Percentiles rank a stretch among this genome's conserved stretches.
Conservation (phyloP, 148 eudicot genomes). For the Camellia japonica region DNA sequence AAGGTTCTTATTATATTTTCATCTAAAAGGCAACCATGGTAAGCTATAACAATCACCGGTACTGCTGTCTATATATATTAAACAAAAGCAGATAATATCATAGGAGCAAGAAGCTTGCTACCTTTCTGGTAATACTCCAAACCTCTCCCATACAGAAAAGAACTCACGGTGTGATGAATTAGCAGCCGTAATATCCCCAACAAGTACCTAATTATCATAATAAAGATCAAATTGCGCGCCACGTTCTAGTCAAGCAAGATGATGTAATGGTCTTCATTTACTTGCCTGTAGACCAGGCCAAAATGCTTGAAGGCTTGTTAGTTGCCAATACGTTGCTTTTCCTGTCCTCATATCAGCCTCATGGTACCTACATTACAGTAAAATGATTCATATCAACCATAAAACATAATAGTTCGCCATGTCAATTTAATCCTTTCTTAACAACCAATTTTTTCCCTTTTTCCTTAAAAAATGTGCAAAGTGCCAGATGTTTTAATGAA, state of each 20-base stretch:
- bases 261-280: conserved; percentile 8
- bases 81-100: neutral
- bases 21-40: neutral
- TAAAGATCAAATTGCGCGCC: conserved; percentile 11
- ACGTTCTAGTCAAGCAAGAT: neutral
- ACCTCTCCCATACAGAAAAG: conserved; percentile 79
- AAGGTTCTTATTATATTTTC: conserved; percentile 7
- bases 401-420: neutral
- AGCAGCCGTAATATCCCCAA: conserved; percentile 88
- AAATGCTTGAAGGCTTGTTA: conserved; percentile 98
- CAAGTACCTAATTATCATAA: conserved; percentile 65
- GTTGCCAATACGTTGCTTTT: conserved; percentile 89
- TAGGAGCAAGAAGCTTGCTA: conserved; percentile 20
- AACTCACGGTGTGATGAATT: conserved; percentile 94
- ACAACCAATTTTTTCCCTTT: neutral
- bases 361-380: conserved; percentile 67
- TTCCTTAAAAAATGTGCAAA: neutral
- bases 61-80: neutral
- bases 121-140: conserved; percentile 96
- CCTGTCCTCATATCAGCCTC: conserved; percentile 99
- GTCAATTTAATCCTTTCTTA: neutral
- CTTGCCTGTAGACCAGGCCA: conserved; percentile 97
- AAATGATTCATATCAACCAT: neutral
- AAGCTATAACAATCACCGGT: no score
- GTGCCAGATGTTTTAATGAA: neutral